Evolutionary conservation across 148 eudicot genomes (phyloP).

Genomic region (Rhododendron ferrugineum): DNA sequence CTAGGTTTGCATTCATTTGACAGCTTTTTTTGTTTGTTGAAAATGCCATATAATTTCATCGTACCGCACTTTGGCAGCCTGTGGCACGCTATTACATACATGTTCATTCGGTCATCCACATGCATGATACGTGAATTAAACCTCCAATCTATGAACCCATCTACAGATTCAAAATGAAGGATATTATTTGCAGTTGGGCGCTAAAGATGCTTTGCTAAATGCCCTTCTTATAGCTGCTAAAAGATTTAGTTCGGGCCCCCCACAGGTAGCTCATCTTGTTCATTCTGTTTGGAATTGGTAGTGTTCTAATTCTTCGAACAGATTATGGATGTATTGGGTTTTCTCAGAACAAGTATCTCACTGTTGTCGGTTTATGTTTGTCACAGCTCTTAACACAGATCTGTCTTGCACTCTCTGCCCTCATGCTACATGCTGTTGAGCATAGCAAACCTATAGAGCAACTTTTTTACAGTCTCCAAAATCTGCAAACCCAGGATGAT

Average conservation of each 20-base stretch:
- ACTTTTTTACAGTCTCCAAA: conserved; percentile 80
- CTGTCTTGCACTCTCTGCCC: conserved; percentile 87
- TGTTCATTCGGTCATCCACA: neutral
- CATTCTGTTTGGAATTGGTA: neutral
- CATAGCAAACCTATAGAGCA: conserved; percentile 81
- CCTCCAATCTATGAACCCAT: neutral
- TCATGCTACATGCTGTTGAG: conserved; percentile 72
- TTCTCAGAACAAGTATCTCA: neutral
- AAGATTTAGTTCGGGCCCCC: conserved; percentile 84
- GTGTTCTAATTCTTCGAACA: neutral
- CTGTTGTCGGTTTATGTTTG: conserved; percentile 13
- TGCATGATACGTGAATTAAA: neutral
- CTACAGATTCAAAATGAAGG: conserved; percentile 88
- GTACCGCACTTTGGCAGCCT: neutral
- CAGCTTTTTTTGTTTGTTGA: neutral
- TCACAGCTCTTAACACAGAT: conserved; percentile 96
- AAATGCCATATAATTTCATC: neutral
- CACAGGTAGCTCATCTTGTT: conserved; percentile 52
- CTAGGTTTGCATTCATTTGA: neutral
- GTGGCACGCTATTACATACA: neutral
- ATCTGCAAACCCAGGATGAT: conserved; percentile 62
- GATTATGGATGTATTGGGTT: neutral
- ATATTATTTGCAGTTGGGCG: conserved; percentile 57
- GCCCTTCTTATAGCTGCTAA: conserved; percentile 83
- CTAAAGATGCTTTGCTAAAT: conserved; percentile 71